A percentile compares a stretch with the other conserved stretches of the same genome.
Conservation (phyloP, 2,329 filamentous ascomycete genomes). For the Thelonectria olida region DNA sequence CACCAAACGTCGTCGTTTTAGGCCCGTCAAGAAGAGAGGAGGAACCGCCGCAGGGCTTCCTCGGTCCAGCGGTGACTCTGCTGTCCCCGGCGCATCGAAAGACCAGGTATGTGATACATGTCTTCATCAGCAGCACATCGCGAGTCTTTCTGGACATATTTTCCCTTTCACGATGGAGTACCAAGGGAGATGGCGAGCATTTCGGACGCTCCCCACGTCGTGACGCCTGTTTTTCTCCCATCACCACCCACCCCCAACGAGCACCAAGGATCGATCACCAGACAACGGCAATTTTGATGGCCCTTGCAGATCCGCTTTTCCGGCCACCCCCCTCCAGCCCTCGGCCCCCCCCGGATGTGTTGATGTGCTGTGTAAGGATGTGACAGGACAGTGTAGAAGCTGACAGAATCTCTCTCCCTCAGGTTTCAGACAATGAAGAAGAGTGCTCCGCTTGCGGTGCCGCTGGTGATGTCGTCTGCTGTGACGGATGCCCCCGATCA, state of each 20-base stretch:
- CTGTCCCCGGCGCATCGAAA: constrained; percentile 62
- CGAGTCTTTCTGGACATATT: background rate
- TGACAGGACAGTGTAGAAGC: constrained; percentile 39
- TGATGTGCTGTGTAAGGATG: constrained; percentile 30
- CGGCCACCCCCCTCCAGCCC: constrained; percentile 30
- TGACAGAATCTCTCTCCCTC: constrained; percentile 41
- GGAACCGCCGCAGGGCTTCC: constrained; percentile 75
- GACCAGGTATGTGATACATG: constrained; percentile 61
- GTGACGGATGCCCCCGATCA: constrained; percentile 88
- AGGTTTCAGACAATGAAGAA: constrained; percentile 80
- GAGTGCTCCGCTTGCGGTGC: constrained; percentile 88
- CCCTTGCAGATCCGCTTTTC: constrained; percentile 40
- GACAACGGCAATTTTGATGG: constrained; percentile 36
- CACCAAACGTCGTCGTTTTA: constrained; percentile 48
- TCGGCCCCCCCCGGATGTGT: constrained; percentile 22
- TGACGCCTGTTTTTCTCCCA: constrained; percentile 29
- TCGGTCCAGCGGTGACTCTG: constrained; percentile 70
- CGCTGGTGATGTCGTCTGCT: constrained; percentile 88
- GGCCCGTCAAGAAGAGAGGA: constrained; percentile 77
- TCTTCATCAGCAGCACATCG: background rate
- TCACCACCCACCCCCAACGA: background rate
- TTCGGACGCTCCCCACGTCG: constrained; percentile 22
- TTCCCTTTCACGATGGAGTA: background rate
- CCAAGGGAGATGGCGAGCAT: constrained; percentile 12
- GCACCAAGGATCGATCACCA: constrained; percentile 32